phyloP scores from a whole-genome alignment of 2,329 filamentous ascomycete species.

The Zasmidium angulare region DNA sequence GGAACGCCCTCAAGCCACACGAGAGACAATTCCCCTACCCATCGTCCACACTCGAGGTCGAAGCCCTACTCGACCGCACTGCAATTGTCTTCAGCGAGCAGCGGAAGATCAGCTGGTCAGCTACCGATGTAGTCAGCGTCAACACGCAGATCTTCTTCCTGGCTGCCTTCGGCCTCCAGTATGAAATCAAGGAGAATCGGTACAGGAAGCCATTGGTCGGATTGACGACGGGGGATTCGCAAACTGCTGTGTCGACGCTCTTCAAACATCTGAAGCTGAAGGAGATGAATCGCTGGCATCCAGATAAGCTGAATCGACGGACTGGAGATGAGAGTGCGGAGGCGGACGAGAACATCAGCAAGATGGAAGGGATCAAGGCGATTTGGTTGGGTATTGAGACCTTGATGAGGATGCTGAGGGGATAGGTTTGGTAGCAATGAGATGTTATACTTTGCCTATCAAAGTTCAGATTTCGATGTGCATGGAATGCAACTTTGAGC shows the following conservation, averaged over 20 bases:
- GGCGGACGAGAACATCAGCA: neutral
- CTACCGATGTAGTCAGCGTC: neutral
- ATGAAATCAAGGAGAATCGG: neutral
- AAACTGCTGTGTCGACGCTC: neutral
- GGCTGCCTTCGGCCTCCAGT: neutral
- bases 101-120: neutral
- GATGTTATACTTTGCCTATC: too few relatives aligned
- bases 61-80: neutral
- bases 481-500: too few relatives aligned
- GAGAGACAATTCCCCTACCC: neutral
- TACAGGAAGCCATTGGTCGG: neutral
- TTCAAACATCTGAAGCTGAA: neutral
- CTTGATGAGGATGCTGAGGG: neutral
- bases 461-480: too few relatives aligned
- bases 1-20: neutral
- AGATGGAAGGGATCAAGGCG: neutral
- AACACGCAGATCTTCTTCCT: neutral
- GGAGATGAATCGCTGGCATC: neutral
- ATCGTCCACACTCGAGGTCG: neutral
- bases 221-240: neutral
- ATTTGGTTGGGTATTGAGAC: neutral
- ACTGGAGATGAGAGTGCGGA: neutral
- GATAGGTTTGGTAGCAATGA: too few relatives aligned
- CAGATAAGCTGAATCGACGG: neutral
- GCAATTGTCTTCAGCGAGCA: neutral